Evolutionary conservation across 352 stramenopile species (phyloP), one percentile per base, ranked within the genome.

Genomic region (Globisporangium alternatum): DNA sequence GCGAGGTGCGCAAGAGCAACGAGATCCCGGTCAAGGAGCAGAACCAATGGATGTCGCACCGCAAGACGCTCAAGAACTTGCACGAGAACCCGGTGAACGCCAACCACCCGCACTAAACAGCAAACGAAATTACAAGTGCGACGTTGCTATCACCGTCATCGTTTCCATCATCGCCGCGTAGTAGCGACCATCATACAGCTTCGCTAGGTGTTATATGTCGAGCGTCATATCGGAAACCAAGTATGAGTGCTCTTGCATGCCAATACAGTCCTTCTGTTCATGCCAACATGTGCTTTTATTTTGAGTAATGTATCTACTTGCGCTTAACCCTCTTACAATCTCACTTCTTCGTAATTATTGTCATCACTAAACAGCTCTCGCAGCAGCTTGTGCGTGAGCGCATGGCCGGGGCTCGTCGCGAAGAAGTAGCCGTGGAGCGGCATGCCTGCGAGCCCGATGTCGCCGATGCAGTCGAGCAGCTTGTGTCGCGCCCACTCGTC

Each of bases 401-500:
- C 77, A 55, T 91, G 83, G 5, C 83, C 83, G 12, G 83, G 83
- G 60, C 77, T 87, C 35, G 82, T 89, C 7, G 78, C 74, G 45
- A 88, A 75, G 56, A 90, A 92, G 59, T 84, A 85, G 21, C 80
- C 81, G 56, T 90, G 78, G 13, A 92, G 43, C 1, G 83, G 80
- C 39, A 81, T 48, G 1, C 81, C 81, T 0, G 78, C 75, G 5
- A 92, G 70, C 0, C 70, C 76, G 5, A 92, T 60, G 57, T 92
- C 83, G 19, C 83, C 83, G 31, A 90, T 75, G 45, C 80, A 90
- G 60, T 92, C 83, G 41, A 92, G 70, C 67, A 89, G 67, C 64
- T 92, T 92, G 70, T 92, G 83, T 2, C 81, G 78, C 31, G 66
- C 66, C 83, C 83, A 92, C 65, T 92, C 81, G 61, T 90, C 76